Evolutionary conservation across 106 monocot genomes (phyloP), one percentile per base, ranked within the genome.

Genomic region (Alisma plantagoaquatica): DNA sequence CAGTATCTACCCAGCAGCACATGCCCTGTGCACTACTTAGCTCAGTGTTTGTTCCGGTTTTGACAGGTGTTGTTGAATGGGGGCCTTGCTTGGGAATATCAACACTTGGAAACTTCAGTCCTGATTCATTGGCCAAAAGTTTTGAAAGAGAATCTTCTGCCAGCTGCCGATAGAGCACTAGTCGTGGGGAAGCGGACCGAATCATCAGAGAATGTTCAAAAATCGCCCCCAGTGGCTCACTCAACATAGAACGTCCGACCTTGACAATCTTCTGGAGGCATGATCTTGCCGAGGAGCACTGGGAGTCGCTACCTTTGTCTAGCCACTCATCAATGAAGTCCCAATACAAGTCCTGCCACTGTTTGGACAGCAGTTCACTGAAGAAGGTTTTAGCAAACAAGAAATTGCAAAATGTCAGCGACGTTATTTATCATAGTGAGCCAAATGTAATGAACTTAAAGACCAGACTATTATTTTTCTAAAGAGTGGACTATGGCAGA

Each of bases 1-100:
- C 93, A 61, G 72, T 77, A 61, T 93, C 87, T 7, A 93, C 74
- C 93, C 87, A 93, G 31, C 93, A 93, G 57, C 93, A 93, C 27
- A 45, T 77, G 43, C 75, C 65, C 55, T 43, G 68, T 16, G 71
- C 47, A 55, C 10, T 65, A 29, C 31, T 51, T 10, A 33, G 38
- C 20, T 57, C 53, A 44, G 16, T 45, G 33, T 16, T 51, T 23
- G 10, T 46, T 1, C 27, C 33, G 31, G 42, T 30, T 33, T 25
- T 22, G 14, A 66, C 66, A 25, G 28, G 57, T 15, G 23, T 55
- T 0, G 16, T 4, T 12, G 32, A 18, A 8, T 38, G 32, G 1
- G 16, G 49, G 18, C 32, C 46, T 48, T 17, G 29, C 38, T 60
- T 53, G 26, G 43, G 35, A 16, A 27, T 23, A 15, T 54, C 49